Conservation (phyloP, 2,329 filamentous ascomycete species). For the Allantophomopsis lycopodina region DNA sequence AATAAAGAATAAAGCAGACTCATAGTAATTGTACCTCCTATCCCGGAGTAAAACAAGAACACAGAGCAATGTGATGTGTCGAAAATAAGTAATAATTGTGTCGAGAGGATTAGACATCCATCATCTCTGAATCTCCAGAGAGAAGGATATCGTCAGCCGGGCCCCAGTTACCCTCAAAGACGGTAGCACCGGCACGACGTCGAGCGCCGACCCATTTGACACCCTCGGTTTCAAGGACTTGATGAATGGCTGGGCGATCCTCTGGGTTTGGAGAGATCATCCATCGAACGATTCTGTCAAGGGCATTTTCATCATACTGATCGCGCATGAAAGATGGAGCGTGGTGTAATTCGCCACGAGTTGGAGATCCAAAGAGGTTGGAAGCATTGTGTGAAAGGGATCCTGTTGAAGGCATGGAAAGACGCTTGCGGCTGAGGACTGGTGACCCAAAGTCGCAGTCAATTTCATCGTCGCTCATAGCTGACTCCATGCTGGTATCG, state of each 20-base stretch:
- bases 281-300: constrained; percentile 74
- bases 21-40: constrained; percentile 1
- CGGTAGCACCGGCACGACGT: constrained; percentile 76
- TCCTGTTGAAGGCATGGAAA: constrained; percentile 12
- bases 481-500: constrained; percentile 15
- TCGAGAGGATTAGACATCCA: constrained; percentile 15
- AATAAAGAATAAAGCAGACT: too few relatives aligned
- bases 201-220: constrained; percentile 68
- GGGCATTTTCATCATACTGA: constrained; percentile 52
- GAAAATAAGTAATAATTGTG: constrained; percentile 1
- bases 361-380: constrained; percentile 23
- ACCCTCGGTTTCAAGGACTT: constrained; percentile 60
- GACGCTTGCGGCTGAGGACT: constrained; percentile 14
- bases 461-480: constrained; percentile 24
- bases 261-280: constrained; percentile 72
- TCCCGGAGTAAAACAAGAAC: background rate
- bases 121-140: constrained; percentile 21
- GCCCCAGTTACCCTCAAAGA: constrained; percentile 94
- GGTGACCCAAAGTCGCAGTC: constrained; percentile 23
- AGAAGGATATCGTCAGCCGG: constrained; percentile 41
- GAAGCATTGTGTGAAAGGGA: constrained; percentile 18
- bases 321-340: constrained; percentile 88
- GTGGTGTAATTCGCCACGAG: constrained; percentile 41
- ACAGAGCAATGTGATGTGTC: constrained; percentile 1
- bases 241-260: constrained; percentile 58